Percentiles rank a stretch among this genome's conserved stretches.
Evolutionary conservation across 441 rosid species (phyloP).

Genomic region (Eutrema salsugineum): DNA sequence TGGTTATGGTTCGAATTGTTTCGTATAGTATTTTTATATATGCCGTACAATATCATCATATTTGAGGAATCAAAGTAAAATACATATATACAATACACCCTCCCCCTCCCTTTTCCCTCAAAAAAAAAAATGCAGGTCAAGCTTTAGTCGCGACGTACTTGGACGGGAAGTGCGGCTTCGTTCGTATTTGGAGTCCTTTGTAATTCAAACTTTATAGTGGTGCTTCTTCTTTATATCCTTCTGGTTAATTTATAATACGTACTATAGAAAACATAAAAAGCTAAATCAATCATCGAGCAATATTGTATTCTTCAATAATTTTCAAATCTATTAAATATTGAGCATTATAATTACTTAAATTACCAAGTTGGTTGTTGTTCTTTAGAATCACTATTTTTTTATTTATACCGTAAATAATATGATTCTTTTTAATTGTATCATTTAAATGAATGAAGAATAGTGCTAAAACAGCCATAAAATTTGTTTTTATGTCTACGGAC

Average conservation of each 20-base stretch:
- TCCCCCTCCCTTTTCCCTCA: too few species aligned
- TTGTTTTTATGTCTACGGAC: background rate
- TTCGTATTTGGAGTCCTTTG: constrained; percentile 2
- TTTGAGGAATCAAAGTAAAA: constrained; percentile 19
- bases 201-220: constrained; percentile 11
- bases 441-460: too few species aligned
- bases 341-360: background rate
- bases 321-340: background rate
- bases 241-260: background rate
- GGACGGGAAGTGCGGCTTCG: constrained; percentile 23
- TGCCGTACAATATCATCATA: background rate
- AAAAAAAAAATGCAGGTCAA: too few species aligned
- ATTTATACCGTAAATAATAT: too few species aligned
- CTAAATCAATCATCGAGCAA: constrained; percentile 10
- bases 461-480: background rate
- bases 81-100: too few species aligned
- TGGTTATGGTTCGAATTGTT: background rate
- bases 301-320: background rate
- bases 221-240: constrained; percentile 8
- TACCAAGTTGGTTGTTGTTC: background rate
- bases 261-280: constrained; percentile 16
- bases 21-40: background rate
- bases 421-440: too few species aligned
- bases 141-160: constrained; percentile 13
- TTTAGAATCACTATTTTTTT: too few species aligned